These are phyloP conservation scores for Cytospora piceicola DNA, from an alignment of 2,329 filamentous ascomycete genomes.

Conservation along the genomic window DNA sequence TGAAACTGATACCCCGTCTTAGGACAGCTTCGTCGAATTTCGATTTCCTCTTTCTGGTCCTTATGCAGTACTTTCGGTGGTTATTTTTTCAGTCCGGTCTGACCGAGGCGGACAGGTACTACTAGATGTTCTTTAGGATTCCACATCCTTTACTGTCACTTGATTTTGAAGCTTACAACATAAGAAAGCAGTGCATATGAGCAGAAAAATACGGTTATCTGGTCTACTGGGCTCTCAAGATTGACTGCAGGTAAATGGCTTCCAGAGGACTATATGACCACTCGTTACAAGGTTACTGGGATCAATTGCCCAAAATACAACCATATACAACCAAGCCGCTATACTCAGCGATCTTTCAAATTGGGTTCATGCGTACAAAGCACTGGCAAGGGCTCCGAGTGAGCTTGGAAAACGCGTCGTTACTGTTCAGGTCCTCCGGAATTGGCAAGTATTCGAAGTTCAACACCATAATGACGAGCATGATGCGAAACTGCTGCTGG, in stretches of 20 bases:
- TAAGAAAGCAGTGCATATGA: not conserved
- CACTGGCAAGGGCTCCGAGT: conserved; percentile 24
- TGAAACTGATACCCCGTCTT: not conserved
- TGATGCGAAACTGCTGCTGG: conserved; percentile 33
- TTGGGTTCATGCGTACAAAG: conserved; percentile 16
- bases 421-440: conserved; percentile 25
- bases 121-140: not conserved
- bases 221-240: not conserved
- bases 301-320: not conserved
- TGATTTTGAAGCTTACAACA: not conserved
- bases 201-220: not conserved
- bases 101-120: not conserved
- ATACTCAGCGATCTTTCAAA: not conserved
- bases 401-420: conserved; percentile 18
- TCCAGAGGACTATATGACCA: not conserved
- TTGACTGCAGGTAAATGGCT: not conserved
- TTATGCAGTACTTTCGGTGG: not conserved
- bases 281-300: not conserved
- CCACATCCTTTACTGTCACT: not conserved
- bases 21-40: not conserved
- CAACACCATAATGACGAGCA: conserved; percentile 33
- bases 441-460: conserved; percentile 34
- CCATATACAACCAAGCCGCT: not conserved
- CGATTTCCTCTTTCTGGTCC: not conserved
- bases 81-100: not conserved